These are phyloP conservation scores for Acanthamoeba triangularis DNA, from an alignment of 208 protist species.

Conservation along the genomic window DNA sequence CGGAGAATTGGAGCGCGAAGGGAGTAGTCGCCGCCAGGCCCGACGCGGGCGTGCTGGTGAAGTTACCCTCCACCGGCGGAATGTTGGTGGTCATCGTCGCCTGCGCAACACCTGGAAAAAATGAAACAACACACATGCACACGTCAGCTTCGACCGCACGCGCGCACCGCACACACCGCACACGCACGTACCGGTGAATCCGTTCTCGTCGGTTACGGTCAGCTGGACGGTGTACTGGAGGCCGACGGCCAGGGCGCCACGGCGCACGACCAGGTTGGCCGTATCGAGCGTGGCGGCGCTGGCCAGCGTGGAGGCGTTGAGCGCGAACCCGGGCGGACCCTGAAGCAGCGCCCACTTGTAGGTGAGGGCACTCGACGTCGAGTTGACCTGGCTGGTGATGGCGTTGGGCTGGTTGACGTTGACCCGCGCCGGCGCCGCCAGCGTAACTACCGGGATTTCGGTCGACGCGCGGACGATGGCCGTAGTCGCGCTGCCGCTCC, in stretches of 20 bases:
- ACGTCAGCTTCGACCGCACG: no score
- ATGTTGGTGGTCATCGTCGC: constrained; percentile 16
- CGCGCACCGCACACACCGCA: no score
- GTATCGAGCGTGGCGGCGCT: background rate
- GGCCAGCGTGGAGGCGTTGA: constrained; percentile 1
- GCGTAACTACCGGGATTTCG: background rate
- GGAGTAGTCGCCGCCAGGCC: background rate
- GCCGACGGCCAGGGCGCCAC: background rate
- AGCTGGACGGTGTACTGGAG: constrained; percentile 6
- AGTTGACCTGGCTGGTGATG: constrained; percentile 16
- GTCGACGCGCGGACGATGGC: background rate
- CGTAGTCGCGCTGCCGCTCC: background rate
- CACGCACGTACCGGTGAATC: background rate
- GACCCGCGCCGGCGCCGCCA: background rate
- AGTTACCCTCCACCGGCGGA: background rate
- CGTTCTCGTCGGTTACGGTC: constrained; percentile 1
- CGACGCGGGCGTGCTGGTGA: background rate
- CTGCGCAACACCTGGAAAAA: background rate
- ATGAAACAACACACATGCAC: no score
- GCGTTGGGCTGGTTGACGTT: constrained; percentile 25
- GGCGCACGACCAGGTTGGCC: constrained; percentile 20
- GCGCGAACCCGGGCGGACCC: background rate
- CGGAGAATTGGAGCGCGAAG: background rate
- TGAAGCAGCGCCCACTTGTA: background rate
- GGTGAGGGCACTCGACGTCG: background rate